phyloP scores from a whole-genome alignment of 345 rosid species.

The Eucalyptus brandiana region DNA sequence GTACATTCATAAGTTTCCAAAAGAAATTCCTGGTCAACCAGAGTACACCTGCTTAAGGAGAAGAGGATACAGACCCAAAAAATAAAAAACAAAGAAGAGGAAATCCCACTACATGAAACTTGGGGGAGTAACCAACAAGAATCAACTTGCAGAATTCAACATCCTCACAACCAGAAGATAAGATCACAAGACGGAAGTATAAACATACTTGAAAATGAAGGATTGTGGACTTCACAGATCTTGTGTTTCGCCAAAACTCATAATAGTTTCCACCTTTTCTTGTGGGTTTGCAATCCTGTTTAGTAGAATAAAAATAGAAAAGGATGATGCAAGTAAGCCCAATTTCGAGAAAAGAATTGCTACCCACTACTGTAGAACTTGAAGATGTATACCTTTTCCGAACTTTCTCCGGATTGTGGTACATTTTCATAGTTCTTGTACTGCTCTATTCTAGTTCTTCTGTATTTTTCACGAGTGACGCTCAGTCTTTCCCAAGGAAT shows the following conservation, averaged over 20 bases:
- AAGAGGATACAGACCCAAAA: neutral
- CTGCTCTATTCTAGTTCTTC: slow-evolving; percentile 47
- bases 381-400: slow-evolving; percentile 22
- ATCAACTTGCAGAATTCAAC: neutral
- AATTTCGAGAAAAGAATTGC: neutral
- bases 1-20: neutral
- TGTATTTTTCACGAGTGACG: slow-evolving; percentile 34
- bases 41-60: neutral
- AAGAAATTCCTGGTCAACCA: neutral
- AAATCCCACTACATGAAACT: neutral
- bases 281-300: slow-evolving; percentile 29
- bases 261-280: slow-evolving; percentile 27
- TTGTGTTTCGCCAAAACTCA: slow-evolving; percentile 40
- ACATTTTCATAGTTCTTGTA: slow-evolving; percentile 51
- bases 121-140: neutral
- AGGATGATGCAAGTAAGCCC: neutral
- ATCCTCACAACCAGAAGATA: neutral
- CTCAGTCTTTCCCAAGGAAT: slow-evolving; percentile 50
- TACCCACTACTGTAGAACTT: neutral
- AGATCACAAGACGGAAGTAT: neutral
- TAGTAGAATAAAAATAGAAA: neutral
- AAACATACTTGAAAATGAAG: slow-evolving; percentile 45
- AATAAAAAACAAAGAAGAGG: neutral
- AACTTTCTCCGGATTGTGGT: slow-evolving; percentile 36
- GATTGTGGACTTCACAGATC: slow-evolving; percentile 52